These are phyloP conservation scores for Akebia trifoliata DNA, from an alignment of 164 flowering plant species.

Conservation along the genomic window DNA sequence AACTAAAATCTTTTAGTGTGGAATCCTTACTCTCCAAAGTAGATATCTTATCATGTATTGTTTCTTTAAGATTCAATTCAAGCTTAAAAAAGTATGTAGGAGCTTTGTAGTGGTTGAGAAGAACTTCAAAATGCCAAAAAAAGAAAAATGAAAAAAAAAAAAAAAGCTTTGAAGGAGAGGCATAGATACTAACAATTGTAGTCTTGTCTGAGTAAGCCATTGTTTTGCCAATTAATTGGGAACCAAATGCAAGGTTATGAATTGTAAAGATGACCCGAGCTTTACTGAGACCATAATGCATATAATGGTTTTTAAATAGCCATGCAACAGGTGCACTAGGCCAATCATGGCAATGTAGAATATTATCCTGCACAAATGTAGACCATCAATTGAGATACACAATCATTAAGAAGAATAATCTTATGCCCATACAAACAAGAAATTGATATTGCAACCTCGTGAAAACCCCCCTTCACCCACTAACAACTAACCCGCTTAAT, in stretches of 20 bases:
- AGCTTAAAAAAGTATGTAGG: conserved; percentile 52
- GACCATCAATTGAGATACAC: conserved; percentile 3
- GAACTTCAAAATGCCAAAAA: too few species aligned
- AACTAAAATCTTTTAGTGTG: conserved; percentile 33
- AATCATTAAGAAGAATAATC: too few species aligned
- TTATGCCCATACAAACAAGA: too few species aligned
- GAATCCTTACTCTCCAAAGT: conserved; percentile 28
- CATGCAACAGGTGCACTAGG: conserved; percentile 96
- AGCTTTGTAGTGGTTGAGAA: conserved; percentile 43
- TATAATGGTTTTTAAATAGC: conserved; percentile 84
- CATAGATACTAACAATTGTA: conserved; percentile 77
- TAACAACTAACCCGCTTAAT: too few species aligned
- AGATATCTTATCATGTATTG: conserved; percentile 27
- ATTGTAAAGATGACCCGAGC: conserved; percentile 91
- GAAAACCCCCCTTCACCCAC: too few species aligned
- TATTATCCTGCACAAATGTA: conserved; percentile 62
- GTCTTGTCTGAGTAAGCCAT: conserved; percentile 80
- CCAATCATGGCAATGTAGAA: conserved; percentile 99
- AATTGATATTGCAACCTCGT: too few species aligned
- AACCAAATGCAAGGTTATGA: conserved; percentile 97
- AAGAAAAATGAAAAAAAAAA: neutral
- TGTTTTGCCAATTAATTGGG: conserved; percentile 65
- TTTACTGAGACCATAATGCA: conserved; percentile 81
- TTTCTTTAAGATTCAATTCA: conserved; percentile 39
- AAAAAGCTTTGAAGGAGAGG: too few species aligned